A percentile compares a stretch with the other conserved stretches of the same genome.
Evolutionary conservation across 2,329 filamentous ascomycete species (phyloP).

Genomic region (Pseudocercospora crystallina): DNA sequence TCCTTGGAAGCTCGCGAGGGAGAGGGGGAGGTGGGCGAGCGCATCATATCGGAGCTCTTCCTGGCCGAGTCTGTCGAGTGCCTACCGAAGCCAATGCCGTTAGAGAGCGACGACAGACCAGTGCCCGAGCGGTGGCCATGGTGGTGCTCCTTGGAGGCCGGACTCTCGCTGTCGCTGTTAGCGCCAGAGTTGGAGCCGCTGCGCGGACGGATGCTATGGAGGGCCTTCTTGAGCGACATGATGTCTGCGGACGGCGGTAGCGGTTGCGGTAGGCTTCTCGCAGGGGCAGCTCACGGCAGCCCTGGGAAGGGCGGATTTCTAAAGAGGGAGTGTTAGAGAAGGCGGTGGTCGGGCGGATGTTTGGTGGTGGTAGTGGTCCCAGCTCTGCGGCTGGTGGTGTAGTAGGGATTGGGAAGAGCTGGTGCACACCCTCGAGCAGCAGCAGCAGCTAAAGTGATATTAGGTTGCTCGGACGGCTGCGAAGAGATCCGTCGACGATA

Average conservation of each 20-base stretch:
- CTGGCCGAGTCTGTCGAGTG: conserved; percentile 20
- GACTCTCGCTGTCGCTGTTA: conserved; percentile 23
- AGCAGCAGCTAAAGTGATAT: no score
- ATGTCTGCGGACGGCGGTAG: background rate
- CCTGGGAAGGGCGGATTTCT: background rate
- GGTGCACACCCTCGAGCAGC: no score
- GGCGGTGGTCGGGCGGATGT: conserved; percentile 1
- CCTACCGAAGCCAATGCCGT: conserved; percentile 24
- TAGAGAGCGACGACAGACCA: conserved; percentile 28
- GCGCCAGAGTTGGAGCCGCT: conserved; percentile 28
- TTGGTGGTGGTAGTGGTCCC: background rate
- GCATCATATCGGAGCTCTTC: conserved; percentile 17
- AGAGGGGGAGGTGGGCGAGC: conserved; percentile 16
- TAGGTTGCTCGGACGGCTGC: no score
- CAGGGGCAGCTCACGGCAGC: background rate
- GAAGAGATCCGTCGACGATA: no score
- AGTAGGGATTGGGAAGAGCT: no score
- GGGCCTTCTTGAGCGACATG: conserved; percentile 48
- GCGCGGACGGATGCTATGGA: conserved; percentile 44
- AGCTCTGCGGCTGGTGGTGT: no score
- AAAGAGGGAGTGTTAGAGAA: background rate
- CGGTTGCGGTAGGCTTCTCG: background rate
- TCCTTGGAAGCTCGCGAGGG: conserved; percentile 28
- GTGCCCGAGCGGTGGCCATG: conserved; percentile 19
- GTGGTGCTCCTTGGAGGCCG: conserved; percentile 5